Evolutionary conservation across 129 eudicot genomes (phyloP).

Genomic region (Cynara cardunculus): DNA sequence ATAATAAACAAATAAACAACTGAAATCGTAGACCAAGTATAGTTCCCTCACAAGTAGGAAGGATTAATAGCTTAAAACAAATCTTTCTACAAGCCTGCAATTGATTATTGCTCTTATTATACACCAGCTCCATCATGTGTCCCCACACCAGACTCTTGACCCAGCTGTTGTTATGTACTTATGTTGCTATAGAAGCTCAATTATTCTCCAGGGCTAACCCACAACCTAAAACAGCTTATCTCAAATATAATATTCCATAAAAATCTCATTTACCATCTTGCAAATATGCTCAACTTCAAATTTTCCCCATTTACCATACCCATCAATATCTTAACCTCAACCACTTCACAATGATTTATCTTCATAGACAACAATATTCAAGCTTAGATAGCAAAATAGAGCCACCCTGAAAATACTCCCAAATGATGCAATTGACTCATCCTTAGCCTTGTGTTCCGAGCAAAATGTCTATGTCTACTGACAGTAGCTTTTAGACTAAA

Average conservation of each 20-base stretch:
- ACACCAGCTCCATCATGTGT: neutral
- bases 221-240: neutral
- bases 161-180: too few species aligned
- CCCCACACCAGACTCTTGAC: too few species aligned
- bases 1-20: neutral
- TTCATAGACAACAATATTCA: too few species aligned
- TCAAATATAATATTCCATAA: too few species aligned
- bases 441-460: neutral
- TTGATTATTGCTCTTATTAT: neutral
- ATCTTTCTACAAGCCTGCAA: neutral
- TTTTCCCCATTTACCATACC: too few species aligned
- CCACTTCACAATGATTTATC: too few species aligned
- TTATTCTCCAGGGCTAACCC: neutral
- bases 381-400: neutral
- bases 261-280: too few species aligned
- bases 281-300: too few species aligned
- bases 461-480: too few species aligned
- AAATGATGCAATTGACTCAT: neutral
- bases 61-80: neutral
- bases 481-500: too few species aligned
- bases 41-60: too few species aligned
- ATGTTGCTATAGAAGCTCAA: neutral
- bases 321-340: too few species aligned
- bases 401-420: neutral
- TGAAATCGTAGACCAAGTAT: neutral